A percentile compares a stretch with the other conserved stretches of the same genome.
Evolutionary conservation across 352 stramenopile species (phyloP).

Genomic region (Globisporangium polare): DNA sequence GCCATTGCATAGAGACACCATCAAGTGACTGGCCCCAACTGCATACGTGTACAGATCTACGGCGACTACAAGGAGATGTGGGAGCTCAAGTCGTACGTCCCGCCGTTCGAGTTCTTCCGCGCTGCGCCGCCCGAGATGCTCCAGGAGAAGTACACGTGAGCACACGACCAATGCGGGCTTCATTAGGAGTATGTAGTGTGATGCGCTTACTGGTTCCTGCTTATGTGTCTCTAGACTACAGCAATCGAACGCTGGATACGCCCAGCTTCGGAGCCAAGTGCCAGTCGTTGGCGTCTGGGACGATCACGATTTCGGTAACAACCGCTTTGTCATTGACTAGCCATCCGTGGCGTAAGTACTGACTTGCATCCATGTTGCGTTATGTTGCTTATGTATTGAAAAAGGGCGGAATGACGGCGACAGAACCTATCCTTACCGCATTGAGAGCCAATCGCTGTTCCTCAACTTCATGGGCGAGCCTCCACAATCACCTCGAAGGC

Average conservation of each 20-base stretch:
- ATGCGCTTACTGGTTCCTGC: no score
- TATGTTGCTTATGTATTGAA: background rate
- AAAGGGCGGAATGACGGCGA: conserved; percentile 59
- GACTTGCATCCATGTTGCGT: background rate
- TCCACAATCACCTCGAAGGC: conserved; percentile 57
- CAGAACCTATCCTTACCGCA: conserved; percentile 62
- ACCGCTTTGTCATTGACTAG: background rate
- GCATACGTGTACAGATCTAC: conserved; percentile 47
- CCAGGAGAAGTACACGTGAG: conserved; percentile 53
- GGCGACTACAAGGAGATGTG: conserved; percentile 57
- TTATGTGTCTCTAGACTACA: conserved; percentile 35
- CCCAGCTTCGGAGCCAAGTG: conserved; percentile 40
- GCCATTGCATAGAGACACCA: no score
- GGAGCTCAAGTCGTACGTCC: conserved; percentile 33
- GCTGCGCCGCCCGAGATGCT: conserved; percentile 44
- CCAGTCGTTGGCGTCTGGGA: conserved; percentile 82
- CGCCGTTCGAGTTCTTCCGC: conserved; percentile 50
- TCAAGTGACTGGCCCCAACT: background rate
- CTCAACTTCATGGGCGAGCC: conserved; percentile 80
- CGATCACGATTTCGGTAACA: conserved; percentile 85
- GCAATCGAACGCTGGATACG: conserved; percentile 52
- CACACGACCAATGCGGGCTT: background rate
- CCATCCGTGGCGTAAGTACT: background rate
- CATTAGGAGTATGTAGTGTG: background rate
- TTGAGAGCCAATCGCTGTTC: conserved; percentile 77